A percentile compares a stretch with the other conserved stretches of the same genome.
phyloP scores from a whole-genome alignment of 495 filamentous ascomycete species.

The Hypoxylon intermedium region DNA sequence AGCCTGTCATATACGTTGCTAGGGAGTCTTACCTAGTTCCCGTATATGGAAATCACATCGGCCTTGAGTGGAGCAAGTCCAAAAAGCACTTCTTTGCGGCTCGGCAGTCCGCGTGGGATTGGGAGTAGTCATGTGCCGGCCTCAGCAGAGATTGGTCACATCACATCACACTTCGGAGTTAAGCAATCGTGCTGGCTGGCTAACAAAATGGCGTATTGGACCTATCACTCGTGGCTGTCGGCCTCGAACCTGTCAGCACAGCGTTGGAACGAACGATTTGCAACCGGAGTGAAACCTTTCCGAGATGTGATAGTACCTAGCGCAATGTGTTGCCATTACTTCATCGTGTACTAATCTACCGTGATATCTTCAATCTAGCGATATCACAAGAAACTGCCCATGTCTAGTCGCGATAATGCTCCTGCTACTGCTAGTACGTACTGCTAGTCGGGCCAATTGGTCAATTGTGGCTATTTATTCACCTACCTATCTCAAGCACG shows the following conservation, averaged over 20 bases:
- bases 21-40: conserved; percentile 12
- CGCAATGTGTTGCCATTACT: conserved; percentile 35
- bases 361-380: conserved; percentile 5
- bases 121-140: conserved; percentile 29
- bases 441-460: conserved; percentile 10
- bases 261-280: conserved; percentile 12
- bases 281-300: conserved; percentile 25
- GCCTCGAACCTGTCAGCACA: conserved; percentile 21
- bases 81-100: conserved; percentile 19
- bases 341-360: conserved; percentile 22
- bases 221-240: conserved; percentile 21
- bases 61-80: conserved; percentile 14
- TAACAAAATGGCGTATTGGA: conserved; percentile 18
- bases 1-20: background rate
- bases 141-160: conserved; percentile 13
- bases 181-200: conserved; percentile 5
- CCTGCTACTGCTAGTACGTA: too few relatives aligned
- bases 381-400: conserved; percentile 9
- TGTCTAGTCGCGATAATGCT: background rate
- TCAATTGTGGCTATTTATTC: conserved; percentile 11
- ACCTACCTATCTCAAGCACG: conserved; percentile 14
- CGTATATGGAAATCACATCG: conserved; percentile 19
- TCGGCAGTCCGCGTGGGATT: conserved; percentile 27
- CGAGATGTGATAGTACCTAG: conserved; percentile 30
- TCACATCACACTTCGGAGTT: conserved; percentile 39